These are phyloP conservation scores for Diaporthe sp. DNA, from an alignment of 2,329 filamentous ascomycete species.

Conservation along the genomic window DNA sequence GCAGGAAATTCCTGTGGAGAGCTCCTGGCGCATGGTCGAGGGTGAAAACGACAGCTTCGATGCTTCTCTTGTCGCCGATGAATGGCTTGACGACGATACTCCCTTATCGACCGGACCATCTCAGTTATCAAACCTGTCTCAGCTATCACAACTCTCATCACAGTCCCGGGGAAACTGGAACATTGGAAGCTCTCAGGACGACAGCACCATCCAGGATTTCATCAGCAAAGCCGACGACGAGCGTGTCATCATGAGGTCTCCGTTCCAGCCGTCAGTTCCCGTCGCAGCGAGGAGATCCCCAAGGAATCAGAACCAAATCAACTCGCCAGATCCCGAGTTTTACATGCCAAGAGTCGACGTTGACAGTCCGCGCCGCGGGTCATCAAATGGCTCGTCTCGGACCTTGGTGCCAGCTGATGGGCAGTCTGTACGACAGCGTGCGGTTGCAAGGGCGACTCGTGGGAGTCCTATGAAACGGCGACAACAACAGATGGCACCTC, in stretches of 20 bases:
- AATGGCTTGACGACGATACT: constrained; percentile 55
- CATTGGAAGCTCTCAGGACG: constrained; percentile 64
- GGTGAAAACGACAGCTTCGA: constrained; percentile 73
- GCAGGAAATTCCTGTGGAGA: constrained; percentile 58
- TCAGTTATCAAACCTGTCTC: constrained; percentile 53
- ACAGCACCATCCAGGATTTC: constrained; percentile 65
- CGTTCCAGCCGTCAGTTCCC: constrained; percentile 67
- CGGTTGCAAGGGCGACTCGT: constrained; percentile 42
- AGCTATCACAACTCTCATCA: constrained; percentile 45
- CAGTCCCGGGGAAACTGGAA: constrained; percentile 52
- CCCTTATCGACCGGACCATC: constrained; percentile 60
- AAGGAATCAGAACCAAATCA: constrained; percentile 47
- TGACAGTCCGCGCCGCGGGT: constrained; percentile 51
- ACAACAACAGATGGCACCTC: background rate
- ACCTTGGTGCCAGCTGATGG: constrained; percentile 49
- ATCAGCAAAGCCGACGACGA: constrained; percentile 66
- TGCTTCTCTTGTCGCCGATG: constrained; percentile 63
- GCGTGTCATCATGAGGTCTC: constrained; percentile 65
- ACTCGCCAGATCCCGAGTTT: constrained; percentile 64
- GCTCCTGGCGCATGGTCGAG: constrained; percentile 73
- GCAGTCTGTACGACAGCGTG: constrained; percentile 43
- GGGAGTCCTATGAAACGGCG: constrained; percentile 41
- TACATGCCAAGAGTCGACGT: constrained; percentile 64
- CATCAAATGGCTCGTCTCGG: constrained; percentile 50
- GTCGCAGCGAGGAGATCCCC: constrained; percentile 49